phyloP scores from a whole-genome alignment of 1,284 basidiomycete genomes.

The Anthracocystis setariae region DNA sequence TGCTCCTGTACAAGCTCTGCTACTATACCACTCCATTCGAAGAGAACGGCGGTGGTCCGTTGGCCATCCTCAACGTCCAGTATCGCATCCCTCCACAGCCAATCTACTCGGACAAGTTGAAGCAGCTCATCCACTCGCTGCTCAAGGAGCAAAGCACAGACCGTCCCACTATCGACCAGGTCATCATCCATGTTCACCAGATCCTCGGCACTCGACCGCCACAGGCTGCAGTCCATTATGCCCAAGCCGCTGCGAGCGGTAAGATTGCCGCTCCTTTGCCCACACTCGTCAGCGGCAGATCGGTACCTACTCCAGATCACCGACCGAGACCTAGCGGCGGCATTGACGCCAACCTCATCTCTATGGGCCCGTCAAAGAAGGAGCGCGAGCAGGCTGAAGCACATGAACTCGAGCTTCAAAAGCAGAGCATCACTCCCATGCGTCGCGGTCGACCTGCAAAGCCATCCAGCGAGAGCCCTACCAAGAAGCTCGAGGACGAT shows the following conservation, averaged over 20 bases:
- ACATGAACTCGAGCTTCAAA: constrained; percentile 44
- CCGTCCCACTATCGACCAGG: constrained; percentile 57
- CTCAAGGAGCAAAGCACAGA: constrained; percentile 59
- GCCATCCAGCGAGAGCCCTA: constrained; percentile 13
- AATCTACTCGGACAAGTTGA: constrained; percentile 86
- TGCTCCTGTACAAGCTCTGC: constrained; percentile 83
- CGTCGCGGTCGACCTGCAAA: constrained; percentile 67
- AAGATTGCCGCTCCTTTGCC: constrained; percentile 45
- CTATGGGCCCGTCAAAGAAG: constrained; percentile 41
- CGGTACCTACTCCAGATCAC: constrained; percentile 1
- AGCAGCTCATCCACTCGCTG: constrained; percentile 76
- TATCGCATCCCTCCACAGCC: constrained; percentile 79
- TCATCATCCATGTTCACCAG: constrained; percentile 53
- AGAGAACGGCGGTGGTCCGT: constrained; percentile 79
- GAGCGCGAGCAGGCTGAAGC: constrained; percentile 49
- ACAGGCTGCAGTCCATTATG: constrained; percentile 47
- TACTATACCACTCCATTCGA: constrained; percentile 97
- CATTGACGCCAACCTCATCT: constrained; percentile 45
- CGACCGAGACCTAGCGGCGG: constrained; percentile 16
- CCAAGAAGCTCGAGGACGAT: constrained; percentile 15
- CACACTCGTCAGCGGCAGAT: constrained; percentile 21
- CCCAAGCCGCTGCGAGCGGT: constrained; percentile 33
- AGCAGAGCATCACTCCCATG: constrained; percentile 67
- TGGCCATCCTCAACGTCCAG: constrained; percentile 95
- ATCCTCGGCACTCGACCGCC: constrained; percentile 56